Conservation (phyloP, 208 protist genomes). For the Crithidia sp. region DNA sequence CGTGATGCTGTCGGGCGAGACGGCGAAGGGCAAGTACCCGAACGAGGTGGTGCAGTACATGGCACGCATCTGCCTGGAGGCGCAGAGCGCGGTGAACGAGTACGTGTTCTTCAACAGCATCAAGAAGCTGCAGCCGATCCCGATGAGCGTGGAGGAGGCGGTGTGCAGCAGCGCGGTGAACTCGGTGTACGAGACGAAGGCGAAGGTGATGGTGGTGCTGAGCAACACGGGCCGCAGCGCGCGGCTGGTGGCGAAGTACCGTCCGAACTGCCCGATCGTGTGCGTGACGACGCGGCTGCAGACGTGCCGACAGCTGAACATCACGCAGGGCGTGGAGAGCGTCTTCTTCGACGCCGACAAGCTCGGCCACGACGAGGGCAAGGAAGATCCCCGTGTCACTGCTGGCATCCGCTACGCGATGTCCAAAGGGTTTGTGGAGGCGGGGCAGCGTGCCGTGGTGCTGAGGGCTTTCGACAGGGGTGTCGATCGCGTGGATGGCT, state of each 20-base stretch:
- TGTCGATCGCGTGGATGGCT: not conserved
- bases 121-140: constrained; percentile 84
- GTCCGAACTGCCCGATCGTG: constrained; percentile 94
- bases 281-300: constrained; percentile 82
- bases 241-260: constrained; percentile 96
- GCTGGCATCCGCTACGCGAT: constrained; percentile 70
- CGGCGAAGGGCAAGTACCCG: constrained; percentile 97
- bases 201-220: constrained; percentile 91
- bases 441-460: not conserved
- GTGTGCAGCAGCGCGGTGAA: constrained; percentile 95
- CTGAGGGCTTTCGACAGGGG: not conserved
- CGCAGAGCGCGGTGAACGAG: constrained; percentile 81
- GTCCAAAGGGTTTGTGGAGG: constrained; percentile 45
- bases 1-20: constrained; percentile 99
- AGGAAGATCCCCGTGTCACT: constrained; percentile 66
- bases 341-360: constrained; percentile 80
- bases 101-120: constrained; percentile 87
- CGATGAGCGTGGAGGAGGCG: constrained; percentile 87
- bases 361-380: constrained; percentile 64
- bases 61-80: constrained; percentile 92
- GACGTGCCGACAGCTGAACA: constrained; percentile 88
- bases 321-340: constrained; percentile 80
- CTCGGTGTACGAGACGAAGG: constrained; percentile 92
- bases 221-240: constrained; percentile 94
- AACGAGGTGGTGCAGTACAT: constrained; percentile 96